Evolutionary conservation across 164 flowering plant genomes (phyloP), one percentile per base, ranked within the genome.

Genomic region (Magnolia changhungtana): DNA sequence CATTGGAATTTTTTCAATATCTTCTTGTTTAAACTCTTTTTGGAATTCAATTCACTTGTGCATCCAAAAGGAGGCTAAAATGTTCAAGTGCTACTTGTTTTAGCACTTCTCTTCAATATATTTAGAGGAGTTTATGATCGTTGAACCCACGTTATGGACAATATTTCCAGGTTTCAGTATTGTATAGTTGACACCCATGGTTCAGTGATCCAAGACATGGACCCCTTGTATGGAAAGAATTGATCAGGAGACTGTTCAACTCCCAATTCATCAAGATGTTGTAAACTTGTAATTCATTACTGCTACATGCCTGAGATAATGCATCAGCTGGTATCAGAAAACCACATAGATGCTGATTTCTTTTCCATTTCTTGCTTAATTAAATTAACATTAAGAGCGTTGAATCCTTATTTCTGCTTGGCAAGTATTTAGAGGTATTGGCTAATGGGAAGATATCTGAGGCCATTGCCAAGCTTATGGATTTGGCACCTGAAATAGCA

Each of bases 391-490:
- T 18, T 27, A 50, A 29, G 72, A 18, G 58, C 49, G 8, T 49
- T 3, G 19, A 3, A 20, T 18, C n/a, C 0, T 18, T 55, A 11
- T 72, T n/a, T 52, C 81, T 95, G 4, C 88, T 95, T 14, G 98
- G 98, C 16, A 95, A 93, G 74, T 93, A 95, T 76, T 79, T 93
- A 64, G 98, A 95, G 82, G 91, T 88, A 69, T 67, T 91, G 83
- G 96, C 98, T 7, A 95, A 91, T 77, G 97, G 99, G 52, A 92
- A 88, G 81, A 93, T 98, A 50, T 95, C 98, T 52, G 92, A 90
- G 63, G 98, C 99, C 59, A 90, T 95, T 71, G 97, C 94, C 70
- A 95, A 91, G 83, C 90, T 95, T 20, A 89, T 88, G 92, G 86
- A 91, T 82, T 82, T 95, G 83, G 82, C 94, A 2, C 97, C 99